Conservation (phyloP, 108 stramenopile genomes). For the Cylindrotheca closterium region DNA sequence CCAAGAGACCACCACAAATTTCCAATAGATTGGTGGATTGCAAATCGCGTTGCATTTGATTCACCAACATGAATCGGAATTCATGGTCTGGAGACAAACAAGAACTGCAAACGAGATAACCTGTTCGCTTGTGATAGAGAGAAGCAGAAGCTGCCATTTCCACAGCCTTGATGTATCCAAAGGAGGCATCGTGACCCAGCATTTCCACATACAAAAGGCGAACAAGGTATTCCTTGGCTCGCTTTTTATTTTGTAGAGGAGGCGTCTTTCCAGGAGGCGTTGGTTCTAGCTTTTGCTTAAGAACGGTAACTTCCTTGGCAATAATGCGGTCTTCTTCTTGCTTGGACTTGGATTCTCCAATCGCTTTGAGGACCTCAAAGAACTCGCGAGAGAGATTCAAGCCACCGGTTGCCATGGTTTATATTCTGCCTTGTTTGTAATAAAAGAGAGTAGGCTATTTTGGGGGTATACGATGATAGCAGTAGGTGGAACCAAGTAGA, state of each 20-base stretch:
- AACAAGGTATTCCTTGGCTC: conserved; percentile 96
- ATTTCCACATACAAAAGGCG: conserved; percentile 99
- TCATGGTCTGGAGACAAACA: conserved; percentile 95
- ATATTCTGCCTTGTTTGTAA: not conserved
- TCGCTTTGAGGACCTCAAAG: conserved; percentile 99
- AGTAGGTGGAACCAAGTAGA: too few relatives aligned
- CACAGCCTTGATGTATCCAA: conserved; percentile 96
- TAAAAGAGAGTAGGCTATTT: not conserved
- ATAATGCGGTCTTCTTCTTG: conserved; percentile 99
- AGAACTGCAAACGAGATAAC: conserved; percentile 91
- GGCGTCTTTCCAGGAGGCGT: conserved; percentile 42
- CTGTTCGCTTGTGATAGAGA: conserved; percentile 91
- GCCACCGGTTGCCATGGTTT: conserved; percentile 65
- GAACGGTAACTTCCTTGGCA: conserved; percentile 73
- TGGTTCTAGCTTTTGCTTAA: conserved; percentile 88
- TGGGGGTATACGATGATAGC: too few relatives aligned
- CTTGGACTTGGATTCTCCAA: conserved; percentile 99
- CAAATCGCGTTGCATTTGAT: conserved; percentile 98
- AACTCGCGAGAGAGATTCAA: conserved; percentile 93
- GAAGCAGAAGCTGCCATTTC: conserved; percentile 92
- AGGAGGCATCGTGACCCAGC: conserved; percentile 98
- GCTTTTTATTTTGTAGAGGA: conserved; percentile 68
- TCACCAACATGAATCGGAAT: conserved; percentile 99
- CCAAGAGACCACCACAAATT: conserved; percentile 87
- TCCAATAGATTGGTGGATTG: conserved; percentile 90